These are phyloP conservation scores for Spergularia azorica DNA, from an alignment of 179 eudicot species.

Conservation along the genomic window DNA sequence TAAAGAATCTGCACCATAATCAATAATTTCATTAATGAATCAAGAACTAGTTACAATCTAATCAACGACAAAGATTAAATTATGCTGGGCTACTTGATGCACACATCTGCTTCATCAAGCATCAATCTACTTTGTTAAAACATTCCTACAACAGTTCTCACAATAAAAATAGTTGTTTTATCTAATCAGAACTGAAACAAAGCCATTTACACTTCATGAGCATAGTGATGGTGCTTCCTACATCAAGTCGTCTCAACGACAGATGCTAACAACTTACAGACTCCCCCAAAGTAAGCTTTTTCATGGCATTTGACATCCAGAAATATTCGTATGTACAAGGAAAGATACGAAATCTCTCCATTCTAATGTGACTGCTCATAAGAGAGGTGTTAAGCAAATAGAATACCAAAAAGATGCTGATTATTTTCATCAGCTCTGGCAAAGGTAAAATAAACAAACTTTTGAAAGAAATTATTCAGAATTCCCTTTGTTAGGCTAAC, in stretches of 20 bases:
- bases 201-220: neutral
- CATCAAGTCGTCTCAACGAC: neutral
- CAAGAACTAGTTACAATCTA: too few relatives aligned
- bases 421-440: too few relatives aligned
- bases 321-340: neutral
- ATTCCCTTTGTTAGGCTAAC: neutral
- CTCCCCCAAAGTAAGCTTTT: neutral
- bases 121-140: neutral
- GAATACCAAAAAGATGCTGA: too few relatives aligned
- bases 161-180: neutral
- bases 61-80: too few relatives aligned
- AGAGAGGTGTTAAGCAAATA: too few relatives aligned
- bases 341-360: neutral
- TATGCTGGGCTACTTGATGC: too few relatives aligned
- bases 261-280: neutral
- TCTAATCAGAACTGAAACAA: too few relatives aligned
- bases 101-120: neutral
- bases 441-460: too few relatives aligned
- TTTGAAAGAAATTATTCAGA: neutral
- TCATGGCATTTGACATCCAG: neutral
- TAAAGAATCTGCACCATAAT: too few relatives aligned
- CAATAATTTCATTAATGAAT: too few relatives aligned
- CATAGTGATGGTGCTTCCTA: neutral
- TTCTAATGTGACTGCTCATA: neutral
- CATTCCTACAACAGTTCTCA: neutral